These are phyloP conservation scores for Salix arbutifolia DNA, from an alignment of 345 rosid species.

Conservation along the genomic window DNA sequence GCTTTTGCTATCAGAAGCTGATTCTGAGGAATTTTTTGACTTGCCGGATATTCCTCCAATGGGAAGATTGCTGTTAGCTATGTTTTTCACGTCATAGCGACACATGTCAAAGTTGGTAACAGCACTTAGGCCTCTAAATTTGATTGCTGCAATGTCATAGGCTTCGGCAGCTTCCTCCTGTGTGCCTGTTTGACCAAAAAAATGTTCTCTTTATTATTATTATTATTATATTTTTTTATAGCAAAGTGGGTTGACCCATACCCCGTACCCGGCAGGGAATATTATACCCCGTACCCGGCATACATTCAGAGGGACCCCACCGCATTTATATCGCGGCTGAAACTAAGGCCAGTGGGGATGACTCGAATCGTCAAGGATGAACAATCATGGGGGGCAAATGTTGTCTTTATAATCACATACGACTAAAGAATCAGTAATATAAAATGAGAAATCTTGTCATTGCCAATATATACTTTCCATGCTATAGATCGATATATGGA, in stretches of 20 bases:
- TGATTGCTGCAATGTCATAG: slow-evolving; percentile 77
- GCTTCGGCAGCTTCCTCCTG: slow-evolving; percentile 82
- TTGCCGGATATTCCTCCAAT: slow-evolving; percentile 57
- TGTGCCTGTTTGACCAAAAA: slow-evolving; percentile 45
- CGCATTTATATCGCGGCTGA: too few relatives aligned
- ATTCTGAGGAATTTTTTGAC: slow-evolving; percentile 42
- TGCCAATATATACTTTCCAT: neutral
- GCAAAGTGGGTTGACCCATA: too few relatives aligned
- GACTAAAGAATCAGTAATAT: neutral
- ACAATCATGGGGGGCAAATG: neutral
- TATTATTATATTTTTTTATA: too few relatives aligned
- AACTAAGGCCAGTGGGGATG: too few relatives aligned
- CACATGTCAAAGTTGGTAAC: slow-evolving; percentile 93
- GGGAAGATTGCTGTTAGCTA: slow-evolving; percentile 77
- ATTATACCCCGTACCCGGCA: too few relatives aligned
- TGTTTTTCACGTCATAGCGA: slow-evolving; percentile 87
- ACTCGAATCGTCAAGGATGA: too few relatives aligned
- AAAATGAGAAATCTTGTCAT: neutral
- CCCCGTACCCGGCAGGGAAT: too few relatives aligned
- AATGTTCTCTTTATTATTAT: neutral
- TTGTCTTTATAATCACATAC: neutral
- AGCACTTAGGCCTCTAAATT: slow-evolving; percentile 82
- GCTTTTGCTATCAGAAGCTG: slow-evolving; percentile 46
- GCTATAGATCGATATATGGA: neutral
- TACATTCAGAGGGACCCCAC: too few relatives aligned